These are phyloP conservation scores for Amanita rubescens DNA, from an alignment of 768 basidiomycete genomes.

Conservation along the genomic window DNA sequence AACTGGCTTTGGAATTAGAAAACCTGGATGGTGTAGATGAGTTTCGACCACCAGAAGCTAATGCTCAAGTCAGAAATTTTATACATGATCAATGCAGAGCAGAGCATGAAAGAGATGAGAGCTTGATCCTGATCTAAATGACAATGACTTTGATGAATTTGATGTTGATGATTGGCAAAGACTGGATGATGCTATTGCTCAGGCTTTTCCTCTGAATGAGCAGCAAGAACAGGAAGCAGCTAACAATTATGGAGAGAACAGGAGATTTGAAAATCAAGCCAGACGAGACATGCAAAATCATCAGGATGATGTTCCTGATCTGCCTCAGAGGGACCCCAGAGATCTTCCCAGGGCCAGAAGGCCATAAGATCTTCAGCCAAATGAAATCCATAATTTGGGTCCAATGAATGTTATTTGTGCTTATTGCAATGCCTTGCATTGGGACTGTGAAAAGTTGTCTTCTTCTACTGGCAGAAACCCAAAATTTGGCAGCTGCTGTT, in stretches of 20 bases:
- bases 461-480: neutral
- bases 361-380: neutral
- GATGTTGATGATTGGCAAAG: neutral
- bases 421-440: constrained; percentile 7
- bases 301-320: neutral
- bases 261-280: neutral
- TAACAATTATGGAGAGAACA: neutral
- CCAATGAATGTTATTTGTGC: constrained; percentile 13
- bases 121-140: neutral
- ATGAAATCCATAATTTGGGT: neutral
- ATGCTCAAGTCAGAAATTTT: neutral
- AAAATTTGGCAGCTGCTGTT: neutral
- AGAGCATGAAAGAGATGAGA: neutral
- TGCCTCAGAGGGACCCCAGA: neutral
- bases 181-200: neutral
- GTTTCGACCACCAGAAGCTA: neutral
- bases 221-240: neutral
- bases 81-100: neutral
- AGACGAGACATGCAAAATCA: neutral
- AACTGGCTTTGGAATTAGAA: too few species aligned
- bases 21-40: too few species aligned
- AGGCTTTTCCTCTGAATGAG: neutral
- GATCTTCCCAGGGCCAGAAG: neutral
- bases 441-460: neutral
- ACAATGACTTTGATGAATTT: neutral